phyloP scores from a whole-genome alignment of 2,329 filamentous ascomycete species.

The Alternaria ventricosa region DNA sequence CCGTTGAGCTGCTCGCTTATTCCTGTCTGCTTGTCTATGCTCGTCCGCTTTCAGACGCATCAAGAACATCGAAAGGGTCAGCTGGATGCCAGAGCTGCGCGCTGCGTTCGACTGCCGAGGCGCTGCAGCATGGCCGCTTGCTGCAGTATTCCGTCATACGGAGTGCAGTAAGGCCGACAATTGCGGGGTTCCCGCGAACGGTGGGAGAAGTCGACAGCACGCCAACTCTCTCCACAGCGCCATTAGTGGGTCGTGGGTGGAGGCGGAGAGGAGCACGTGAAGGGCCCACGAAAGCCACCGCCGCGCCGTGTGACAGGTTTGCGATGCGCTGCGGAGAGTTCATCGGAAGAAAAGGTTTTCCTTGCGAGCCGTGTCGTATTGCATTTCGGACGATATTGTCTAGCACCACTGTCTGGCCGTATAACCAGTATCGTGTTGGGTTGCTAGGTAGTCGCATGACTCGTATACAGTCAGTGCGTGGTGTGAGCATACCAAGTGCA shows the following conservation, averaged over 20 bases:
- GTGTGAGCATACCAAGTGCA: not conserved
- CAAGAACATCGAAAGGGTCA: not conserved
- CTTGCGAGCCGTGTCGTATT: not conserved
- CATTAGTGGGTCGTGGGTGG: conserved; percentile 17
- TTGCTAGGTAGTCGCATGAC: not conserved
- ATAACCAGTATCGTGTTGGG: not conserved
- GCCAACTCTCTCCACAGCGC: conserved; percentile 15
- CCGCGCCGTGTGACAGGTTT: conserved; percentile 1
- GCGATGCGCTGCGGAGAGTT: conserved; percentile 7
- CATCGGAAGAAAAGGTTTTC: conserved; percentile 1
- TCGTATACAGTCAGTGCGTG: not conserved
- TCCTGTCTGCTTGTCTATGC: not conserved
- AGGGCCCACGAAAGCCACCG: not conserved
- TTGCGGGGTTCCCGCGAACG: conserved; percentile 27
- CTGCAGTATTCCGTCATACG: conserved; percentile 24
- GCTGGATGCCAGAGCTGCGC: not conserved
- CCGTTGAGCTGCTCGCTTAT: conserved; percentile 11
- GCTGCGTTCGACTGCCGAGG: conserved; percentile 10
- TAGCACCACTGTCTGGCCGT: not conserved
- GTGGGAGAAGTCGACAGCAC: conserved; percentile 15
- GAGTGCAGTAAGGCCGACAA: conserved; percentile 7
- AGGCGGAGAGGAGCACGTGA: conserved; percentile 17
- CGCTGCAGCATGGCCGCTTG: conserved; percentile 9
- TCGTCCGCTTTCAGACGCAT: conserved; percentile 1
- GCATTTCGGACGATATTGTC: not conserved